A percentile compares a stretch with the other conserved stretches of the same genome.
phyloP scores from a whole-genome alignment of 768 basidiomycete genomes.

The Lentinula edodes region DNA sequence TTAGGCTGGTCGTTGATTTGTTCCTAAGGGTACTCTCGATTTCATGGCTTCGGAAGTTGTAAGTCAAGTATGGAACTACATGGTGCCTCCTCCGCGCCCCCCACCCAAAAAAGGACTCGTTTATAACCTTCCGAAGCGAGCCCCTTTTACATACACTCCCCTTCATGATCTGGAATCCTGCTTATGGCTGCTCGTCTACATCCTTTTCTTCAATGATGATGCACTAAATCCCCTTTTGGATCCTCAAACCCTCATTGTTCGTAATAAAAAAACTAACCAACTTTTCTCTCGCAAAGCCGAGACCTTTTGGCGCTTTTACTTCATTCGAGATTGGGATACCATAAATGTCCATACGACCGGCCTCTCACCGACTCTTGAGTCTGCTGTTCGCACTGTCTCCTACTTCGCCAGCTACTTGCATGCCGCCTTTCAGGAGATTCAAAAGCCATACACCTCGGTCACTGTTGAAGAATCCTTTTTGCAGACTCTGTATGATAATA shows the following conservation, averaged over 20 bases:
- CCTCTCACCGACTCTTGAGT: too few species aligned
- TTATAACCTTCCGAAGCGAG: not conserved
- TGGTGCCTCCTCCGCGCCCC: not conserved
- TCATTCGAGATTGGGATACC: too few species aligned
- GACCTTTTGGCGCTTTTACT: too few species aligned
- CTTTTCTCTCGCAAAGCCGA: too few species aligned
- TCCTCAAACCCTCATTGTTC: not conserved
- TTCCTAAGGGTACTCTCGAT: not conserved
- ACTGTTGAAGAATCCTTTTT: too few species aligned
- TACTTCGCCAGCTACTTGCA: too few species aligned
- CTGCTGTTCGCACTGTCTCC: too few species aligned
- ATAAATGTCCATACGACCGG: too few species aligned
- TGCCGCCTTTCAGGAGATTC: too few species aligned
- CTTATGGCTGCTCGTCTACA: not conserved
- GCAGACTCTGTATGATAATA: too few species aligned
- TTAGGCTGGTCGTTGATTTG: not conserved
- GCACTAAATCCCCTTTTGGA: not conserved
- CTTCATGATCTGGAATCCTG: not conserved
- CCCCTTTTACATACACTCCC: not conserved
- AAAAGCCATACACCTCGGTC: too few species aligned
- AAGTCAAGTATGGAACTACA: not conserved
- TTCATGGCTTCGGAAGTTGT: not conserved
- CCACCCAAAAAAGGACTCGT: too few species aligned
- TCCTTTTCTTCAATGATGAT: not conserved
- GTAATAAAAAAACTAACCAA: not conserved